Evolutionary conservation across 2,329 filamentous ascomycete genomes (phyloP), one percentile per base, ranked within the genome.

Genomic region (Macrophomina pseudophaseolina): DNA sequence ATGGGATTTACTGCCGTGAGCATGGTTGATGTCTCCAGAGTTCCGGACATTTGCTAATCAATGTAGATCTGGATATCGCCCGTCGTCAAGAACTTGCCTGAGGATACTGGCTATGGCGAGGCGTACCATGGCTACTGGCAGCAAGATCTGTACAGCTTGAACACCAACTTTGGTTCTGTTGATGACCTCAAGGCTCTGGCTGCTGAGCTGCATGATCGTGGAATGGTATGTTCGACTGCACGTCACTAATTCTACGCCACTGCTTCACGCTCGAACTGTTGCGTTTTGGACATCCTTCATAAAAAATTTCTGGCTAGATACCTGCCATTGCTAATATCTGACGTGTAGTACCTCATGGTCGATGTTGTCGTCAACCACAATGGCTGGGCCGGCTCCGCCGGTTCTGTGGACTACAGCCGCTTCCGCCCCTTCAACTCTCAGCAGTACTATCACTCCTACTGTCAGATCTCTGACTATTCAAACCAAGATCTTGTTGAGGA

Each of bases 401-500:
- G 69, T 35, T 77, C 79, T 4, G 81, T 88, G 46, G 82, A 88
- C 74, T 89, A 88, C 72, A 80, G 78, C 67, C 72, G 76, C 16
- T 83, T 85, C 52, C 76, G 80, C 28, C 83, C 86, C 7, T 87
- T 89, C 71, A 84, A 89, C 74, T 77, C 84, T 33, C 67, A 81
- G 18, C 82, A 81, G 30, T 88, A 88, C 71, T 91, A 86, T 76
- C 88, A 91, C 73, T 52, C 82, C 1, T 85, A 83, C 71, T 91
- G 89, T 75, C 72, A 73, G 3, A 81, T 87, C 63, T 82, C 82
- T 67, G 73, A 89, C 74, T 89, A 87, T 76, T 72, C 75, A 44
- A 76, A 88, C 72, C 80, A 86, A 69, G 79, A 78, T 65, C 74
- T 78, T 44, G 76, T 79, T 5, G 77, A 82, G 67, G 65, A 75